Conservation (phyloP, 2,329 filamentous ascomycete species). For the Stachybotrys elegans region DNA sequence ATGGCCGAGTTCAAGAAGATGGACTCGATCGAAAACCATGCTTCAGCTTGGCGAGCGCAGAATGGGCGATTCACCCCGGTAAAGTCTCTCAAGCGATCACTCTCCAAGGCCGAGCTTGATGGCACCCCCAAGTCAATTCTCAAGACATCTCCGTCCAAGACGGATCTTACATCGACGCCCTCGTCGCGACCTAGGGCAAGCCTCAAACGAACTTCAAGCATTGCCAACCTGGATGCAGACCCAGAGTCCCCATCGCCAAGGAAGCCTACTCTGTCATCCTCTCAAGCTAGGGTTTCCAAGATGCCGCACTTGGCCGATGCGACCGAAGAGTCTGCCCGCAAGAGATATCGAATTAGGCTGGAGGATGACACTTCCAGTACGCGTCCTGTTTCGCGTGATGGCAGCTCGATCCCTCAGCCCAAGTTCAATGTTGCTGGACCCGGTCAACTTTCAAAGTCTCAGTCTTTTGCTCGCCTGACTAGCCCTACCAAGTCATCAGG, state of each 20-base stretch:
- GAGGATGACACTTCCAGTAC: constrained; percentile 65
- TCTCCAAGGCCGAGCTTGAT: constrained; percentile 40
- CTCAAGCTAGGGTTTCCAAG: constrained; percentile 4
- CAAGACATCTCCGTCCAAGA: constrained; percentile 53
- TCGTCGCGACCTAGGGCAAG: constrained; percentile 27
- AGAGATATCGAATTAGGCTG: constrained; percentile 18
- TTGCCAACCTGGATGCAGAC: constrained; percentile 25
- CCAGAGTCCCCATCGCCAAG: constrained; percentile 16
- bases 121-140: constrained; percentile 34
- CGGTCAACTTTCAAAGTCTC: constrained; percentile 32
- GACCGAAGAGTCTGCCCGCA: too few species aligned
- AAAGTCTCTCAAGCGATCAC: constrained; percentile 32
- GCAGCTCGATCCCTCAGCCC: constrained; percentile 43
- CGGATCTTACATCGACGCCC: constrained; percentile 58
- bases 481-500: constrained; percentile 77
- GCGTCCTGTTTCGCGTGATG: constrained; percentile 53
- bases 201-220: constrained; percentile 26
- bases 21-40: constrained; percentile 88
- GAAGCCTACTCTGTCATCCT: too few species aligned
- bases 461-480: constrained; percentile 53
- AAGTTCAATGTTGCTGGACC: constrained; percentile 25
- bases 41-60: constrained; percentile 68
- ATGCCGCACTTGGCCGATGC: constrained; percentile 33
- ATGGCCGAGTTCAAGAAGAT: constrained; percentile 93
- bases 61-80: constrained; percentile 48